Conservation (phyloP, 2,329 filamentous ascomycete genomes). For the Colletotrichum caudatum region DNA sequence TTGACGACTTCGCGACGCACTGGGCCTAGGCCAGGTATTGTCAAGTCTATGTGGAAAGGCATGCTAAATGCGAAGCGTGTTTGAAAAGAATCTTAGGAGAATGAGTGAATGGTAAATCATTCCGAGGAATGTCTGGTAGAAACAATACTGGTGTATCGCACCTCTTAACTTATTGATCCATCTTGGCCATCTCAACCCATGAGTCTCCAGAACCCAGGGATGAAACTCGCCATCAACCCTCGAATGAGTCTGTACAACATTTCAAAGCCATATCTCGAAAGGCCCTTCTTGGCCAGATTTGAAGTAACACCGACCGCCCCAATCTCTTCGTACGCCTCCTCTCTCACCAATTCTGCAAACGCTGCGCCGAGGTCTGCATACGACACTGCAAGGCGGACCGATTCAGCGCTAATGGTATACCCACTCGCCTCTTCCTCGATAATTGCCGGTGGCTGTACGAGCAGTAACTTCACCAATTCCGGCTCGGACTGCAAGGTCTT, state of each 20-base stretch:
- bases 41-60: slow-evolving; percentile 14
- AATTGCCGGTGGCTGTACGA: slow-evolving; percentile 33
- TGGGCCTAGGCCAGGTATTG: not conserved
- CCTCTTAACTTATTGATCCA: too few species aligned
- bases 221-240: slow-evolving; percentile 27
- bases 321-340: slow-evolving; percentile 13
- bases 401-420: slow-evolving; percentile 17
- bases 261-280: slow-evolving; percentile 20
- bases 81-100: not conserved
- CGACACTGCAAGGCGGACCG: slow-evolving; percentile 7
- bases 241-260: slow-evolving; percentile 5
- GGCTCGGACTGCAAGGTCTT: slow-evolving; percentile 7
- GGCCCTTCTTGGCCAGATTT: not conserved
- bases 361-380: slow-evolving; percentile 32
- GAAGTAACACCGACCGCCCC: slow-evolving; percentile 22
- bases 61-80: slow-evolving; percentile 25
- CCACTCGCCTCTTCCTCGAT: slow-evolving; percentile 33
- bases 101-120: not conserved
- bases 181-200: not conserved
- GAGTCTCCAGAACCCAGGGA: slow-evolving; percentile 28
- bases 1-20: slow-evolving; percentile 27
- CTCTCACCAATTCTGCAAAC: slow-evolving; percentile 26
- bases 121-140: not conserved
- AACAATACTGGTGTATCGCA: not conserved
- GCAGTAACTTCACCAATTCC: slow-evolving; percentile 1